Evolutionary conservation across 2,329 filamentous ascomycete genomes (phyloP).

Genomic region (Nannizziopsis barbatae): DNA sequence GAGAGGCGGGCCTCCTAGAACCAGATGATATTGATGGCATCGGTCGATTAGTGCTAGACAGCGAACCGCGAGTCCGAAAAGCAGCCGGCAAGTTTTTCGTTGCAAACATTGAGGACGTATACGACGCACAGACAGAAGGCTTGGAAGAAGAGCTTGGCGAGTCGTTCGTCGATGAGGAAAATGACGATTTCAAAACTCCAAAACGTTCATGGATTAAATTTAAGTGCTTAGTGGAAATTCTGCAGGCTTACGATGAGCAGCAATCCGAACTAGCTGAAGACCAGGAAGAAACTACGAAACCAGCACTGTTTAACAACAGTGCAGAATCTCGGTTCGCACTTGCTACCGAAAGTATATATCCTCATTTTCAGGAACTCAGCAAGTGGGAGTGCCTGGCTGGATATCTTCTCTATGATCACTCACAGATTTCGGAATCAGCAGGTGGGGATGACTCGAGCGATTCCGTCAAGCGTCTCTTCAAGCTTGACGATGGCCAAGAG

Average conservation of each 20-base stretch:
- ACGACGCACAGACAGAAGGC: slow-evolving; percentile 68
- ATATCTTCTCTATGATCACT: slow-evolving; percentile 88
- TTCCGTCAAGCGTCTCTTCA: slow-evolving; percentile 59
- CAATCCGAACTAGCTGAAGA: slow-evolving; percentile 28
- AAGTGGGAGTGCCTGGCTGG: slow-evolving; percentile 83
- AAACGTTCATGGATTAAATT: slow-evolving; percentile 79
- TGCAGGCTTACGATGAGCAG: slow-evolving; percentile 69
- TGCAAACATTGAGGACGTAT: slow-evolving; percentile 71
- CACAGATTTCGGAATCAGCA: slow-evolving; percentile 45
- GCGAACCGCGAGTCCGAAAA: slow-evolving; percentile 72
- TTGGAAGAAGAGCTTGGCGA: slow-evolving; percentile 73
- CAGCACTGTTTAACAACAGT: slow-evolving; percentile 43
- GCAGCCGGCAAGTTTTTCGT: slow-evolving; percentile 85
- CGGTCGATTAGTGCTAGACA: slow-evolving; percentile 79
- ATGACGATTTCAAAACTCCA: slow-evolving; percentile 60
- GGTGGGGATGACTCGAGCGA: slow-evolving; percentile 49
- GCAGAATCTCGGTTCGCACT: slow-evolving; percentile 74
- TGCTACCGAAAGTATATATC: slow-evolving; percentile 74
- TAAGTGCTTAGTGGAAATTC: slow-evolving; percentile 76
- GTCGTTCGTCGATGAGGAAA: slow-evolving; percentile 57
- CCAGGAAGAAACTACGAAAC: slow-evolving; percentile 17
- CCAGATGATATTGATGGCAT: slow-evolving; percentile 83
- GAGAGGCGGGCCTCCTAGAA: slow-evolving; percentile 75
- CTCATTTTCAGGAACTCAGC: slow-evolving; percentile 65
- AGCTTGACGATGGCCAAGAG: slow-evolving; percentile 66